phyloP scores from a whole-genome alignment of 306 rosid genomes.

The Rosa multiflora region DNA sequence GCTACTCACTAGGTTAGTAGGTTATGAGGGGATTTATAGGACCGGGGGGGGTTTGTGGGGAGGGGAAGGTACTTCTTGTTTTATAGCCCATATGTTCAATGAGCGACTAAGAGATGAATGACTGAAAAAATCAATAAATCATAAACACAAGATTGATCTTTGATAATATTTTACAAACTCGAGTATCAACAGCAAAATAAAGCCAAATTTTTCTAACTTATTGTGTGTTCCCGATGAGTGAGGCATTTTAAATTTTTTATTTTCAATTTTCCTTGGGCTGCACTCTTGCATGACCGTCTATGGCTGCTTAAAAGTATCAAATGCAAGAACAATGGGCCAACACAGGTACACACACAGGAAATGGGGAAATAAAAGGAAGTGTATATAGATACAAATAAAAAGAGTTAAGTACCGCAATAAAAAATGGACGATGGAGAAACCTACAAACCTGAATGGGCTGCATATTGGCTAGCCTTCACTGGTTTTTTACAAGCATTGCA shows the following conservation, averaged over 20 bases:
- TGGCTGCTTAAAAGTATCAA: neutral
- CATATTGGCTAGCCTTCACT: slow-evolving; percentile 75
- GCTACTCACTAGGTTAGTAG: neutral
- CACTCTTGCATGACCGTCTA: neutral
- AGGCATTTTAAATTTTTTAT: neutral
- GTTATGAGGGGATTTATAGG: neutral
- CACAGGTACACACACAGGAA: neutral
- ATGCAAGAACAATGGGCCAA: neutral
- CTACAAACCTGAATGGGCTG: slow-evolving; percentile 82
- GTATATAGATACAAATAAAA: neutral
- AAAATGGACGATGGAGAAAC: neutral
- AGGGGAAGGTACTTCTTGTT: neutral
- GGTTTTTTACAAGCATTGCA: slow-evolving; percentile 95
- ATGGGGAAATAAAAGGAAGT: neutral
- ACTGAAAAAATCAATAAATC: neutral
- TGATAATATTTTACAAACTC: neutral
- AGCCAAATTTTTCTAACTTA: neutral
- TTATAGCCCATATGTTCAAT: neutral
- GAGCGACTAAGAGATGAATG: neutral
- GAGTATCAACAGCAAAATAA: neutral
- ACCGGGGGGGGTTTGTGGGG: neutral
- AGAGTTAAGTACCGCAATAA: neutral
- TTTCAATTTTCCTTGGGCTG: neutral
- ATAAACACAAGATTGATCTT: neutral
- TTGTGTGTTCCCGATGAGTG: neutral